Percentiles rank a stretch among this genome's conserved stretches.
Evolutionary conservation across 2,329 filamentous ascomycete species (phyloP).

Genomic region (Helicocarpus griseus): DNA sequence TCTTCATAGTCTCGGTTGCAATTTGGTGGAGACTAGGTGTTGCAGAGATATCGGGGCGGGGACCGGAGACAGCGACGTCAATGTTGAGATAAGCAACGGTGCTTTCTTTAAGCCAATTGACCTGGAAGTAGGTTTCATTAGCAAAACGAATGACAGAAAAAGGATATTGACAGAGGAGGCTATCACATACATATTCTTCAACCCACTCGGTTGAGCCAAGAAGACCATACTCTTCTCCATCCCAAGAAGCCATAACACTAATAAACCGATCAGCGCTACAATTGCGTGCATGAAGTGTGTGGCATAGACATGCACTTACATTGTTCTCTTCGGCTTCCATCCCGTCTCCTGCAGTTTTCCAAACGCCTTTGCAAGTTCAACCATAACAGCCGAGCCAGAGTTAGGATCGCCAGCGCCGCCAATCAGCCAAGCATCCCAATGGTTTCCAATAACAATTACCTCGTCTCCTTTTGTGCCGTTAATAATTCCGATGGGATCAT

Average conservation of each 20-base stretch:
- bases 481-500: slow-evolving; percentile 20
- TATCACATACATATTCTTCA: slow-evolving; percentile 33
- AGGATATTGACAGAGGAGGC: neutral
- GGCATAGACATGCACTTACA: slow-evolving; percentile 19
- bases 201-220: slow-evolving; percentile 39
- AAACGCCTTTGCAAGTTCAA: slow-evolving; percentile 43
- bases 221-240: slow-evolving; percentile 29
- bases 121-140: slow-evolving; percentile 9
- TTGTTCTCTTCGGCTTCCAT: slow-evolving; percentile 44
- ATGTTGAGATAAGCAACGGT: slow-evolving; percentile 43
- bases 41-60: slow-evolving; percentile 28
- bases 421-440: slow-evolving; percentile 46
- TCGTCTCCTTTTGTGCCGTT: slow-evolving; percentile 24
- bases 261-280: neutral
- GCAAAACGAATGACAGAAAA: neutral
- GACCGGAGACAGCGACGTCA: slow-evolving; percentile 40
- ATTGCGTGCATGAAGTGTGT: neutral
- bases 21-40: slow-evolving; percentile 34
- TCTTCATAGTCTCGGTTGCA: slow-evolving; percentile 28
- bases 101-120: slow-evolving; percentile 37
- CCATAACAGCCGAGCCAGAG: slow-evolving; percentile 40
- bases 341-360: slow-evolving; percentile 38
- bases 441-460: slow-evolving; percentile 43
- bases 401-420: slow-evolving; percentile 46
- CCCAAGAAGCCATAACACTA: slow-evolving; percentile 26